Conservation (phyloP, 2,329 filamentous ascomycete species). For the Diaporthe destruens region DNA sequence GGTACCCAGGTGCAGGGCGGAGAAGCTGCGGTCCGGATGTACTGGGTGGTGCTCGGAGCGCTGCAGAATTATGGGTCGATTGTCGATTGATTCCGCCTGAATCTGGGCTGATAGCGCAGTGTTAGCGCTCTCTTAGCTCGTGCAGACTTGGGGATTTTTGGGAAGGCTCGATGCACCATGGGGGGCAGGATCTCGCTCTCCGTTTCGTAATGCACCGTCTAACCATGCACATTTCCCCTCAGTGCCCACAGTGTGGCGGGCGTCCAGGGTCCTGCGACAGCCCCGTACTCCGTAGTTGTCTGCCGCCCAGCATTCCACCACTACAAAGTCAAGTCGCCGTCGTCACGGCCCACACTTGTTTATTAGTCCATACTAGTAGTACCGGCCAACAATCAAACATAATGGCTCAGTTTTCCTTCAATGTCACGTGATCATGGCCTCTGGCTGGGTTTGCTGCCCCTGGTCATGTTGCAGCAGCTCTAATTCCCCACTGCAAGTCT, state of each 20-base stretch:
- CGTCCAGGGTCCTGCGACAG: constrained; percentile 2
- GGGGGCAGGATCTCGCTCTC: constrained; percentile 17
- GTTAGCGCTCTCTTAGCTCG: constrained; percentile 28
- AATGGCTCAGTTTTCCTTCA: neutral
- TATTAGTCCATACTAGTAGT: neutral
- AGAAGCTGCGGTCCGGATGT: neutral
- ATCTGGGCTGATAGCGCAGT: constrained; percentile 45
- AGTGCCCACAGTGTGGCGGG: constrained; percentile 15
- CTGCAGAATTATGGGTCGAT: constrained; percentile 43
- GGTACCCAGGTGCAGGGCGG: neutral
- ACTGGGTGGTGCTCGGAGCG: constrained; percentile 1
- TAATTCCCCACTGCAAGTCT: too few relatives aligned
- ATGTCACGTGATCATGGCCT: neutral
- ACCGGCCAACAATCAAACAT: constrained; percentile 3
- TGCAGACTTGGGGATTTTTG: constrained; percentile 10
- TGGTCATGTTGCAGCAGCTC: too few relatives aligned
- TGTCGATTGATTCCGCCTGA: constrained; percentile 42
- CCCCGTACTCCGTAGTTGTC: neutral
- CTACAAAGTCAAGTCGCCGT: neutral
- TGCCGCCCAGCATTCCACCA: constrained; percentile 19
- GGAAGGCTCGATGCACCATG: constrained; percentile 21
- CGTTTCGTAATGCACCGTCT: constrained; percentile 25
- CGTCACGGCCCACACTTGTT: constrained; percentile 14
- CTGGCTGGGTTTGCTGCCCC: neutral
- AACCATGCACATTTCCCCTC: neutral